Conservation (phyloP, 495 filamentous ascomycete genomes). For the Neurospora sp. region DNA sequence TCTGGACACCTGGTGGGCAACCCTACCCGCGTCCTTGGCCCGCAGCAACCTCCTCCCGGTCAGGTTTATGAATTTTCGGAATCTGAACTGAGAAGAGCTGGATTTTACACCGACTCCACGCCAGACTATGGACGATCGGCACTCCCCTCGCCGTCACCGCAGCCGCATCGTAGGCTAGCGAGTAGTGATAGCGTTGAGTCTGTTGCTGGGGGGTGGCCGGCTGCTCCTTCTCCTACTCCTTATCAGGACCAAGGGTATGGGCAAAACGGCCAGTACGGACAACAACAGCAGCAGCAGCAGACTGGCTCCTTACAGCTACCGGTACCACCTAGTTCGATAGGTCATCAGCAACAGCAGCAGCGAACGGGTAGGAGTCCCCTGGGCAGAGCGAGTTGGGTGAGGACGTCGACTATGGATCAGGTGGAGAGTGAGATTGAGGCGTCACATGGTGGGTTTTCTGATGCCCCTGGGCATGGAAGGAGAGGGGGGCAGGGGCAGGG, state of each 20-base stretch:
- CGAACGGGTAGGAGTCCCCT: slow-evolving; percentile 24
- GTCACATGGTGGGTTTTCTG: background rate
- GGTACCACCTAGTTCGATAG: background rate
- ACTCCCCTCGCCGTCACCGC: background rate
- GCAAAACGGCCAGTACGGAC: background rate
- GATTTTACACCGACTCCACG: slow-evolving; percentile 28
- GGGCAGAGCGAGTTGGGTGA: slow-evolving; percentile 21
- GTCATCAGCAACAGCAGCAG: background rate
- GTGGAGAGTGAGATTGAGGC: slow-evolving; percentile 16
- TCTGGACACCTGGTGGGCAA: slow-evolving; percentile 37
- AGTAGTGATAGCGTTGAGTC: slow-evolving; percentile 23
- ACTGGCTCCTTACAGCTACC: too few relatives aligned
- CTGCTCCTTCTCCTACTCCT: background rate
- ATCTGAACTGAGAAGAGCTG: slow-evolving; percentile 33
- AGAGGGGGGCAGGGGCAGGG: background rate
- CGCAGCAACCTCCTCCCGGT: slow-evolving; percentile 38
- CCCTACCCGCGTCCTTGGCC: slow-evolving; percentile 1
- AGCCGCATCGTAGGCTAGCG: slow-evolving; percentile 17
- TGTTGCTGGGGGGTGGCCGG: background rate
- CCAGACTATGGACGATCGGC: slow-evolving; percentile 10
- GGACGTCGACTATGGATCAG: slow-evolving; percentile 20
- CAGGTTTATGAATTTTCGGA: slow-evolving; percentile 46
- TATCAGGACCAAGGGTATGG: slow-evolving; percentile 1
- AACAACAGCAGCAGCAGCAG: background rate
- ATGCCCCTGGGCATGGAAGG: background rate